A percentile compares a stretch with the other conserved stretches of the same genome.
Evolutionary conservation across 2,329 filamentous ascomycete genomes (phyloP).

Genomic region (Samsoniella hepiali): DNA sequence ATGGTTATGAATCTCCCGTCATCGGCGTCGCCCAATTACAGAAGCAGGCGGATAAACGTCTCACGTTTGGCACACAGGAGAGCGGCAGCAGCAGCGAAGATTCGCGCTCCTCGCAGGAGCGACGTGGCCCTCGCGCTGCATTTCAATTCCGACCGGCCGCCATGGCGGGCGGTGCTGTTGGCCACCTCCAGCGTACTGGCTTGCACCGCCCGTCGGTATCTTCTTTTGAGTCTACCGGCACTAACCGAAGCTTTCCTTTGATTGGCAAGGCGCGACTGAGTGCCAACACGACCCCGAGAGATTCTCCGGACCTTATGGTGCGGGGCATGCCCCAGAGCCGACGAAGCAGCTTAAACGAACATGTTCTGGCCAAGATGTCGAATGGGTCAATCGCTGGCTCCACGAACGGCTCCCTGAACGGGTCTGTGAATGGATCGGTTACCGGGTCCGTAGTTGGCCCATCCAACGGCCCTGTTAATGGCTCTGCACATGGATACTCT

Average conservation of each 20-base stretch:
- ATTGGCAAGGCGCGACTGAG: constrained; percentile 50
- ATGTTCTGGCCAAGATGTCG: constrained; percentile 4
- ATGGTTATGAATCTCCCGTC: constrained; percentile 14
- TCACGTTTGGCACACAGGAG: constrained; percentile 14
- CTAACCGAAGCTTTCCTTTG: constrained; percentile 60
- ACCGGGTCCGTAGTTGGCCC: background rate
- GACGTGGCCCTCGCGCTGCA: constrained; percentile 20
- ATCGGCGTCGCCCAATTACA: background rate
- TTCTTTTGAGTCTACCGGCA: constrained; percentile 56
- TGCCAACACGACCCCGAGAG: constrained; percentile 46
- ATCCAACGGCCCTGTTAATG: background rate
- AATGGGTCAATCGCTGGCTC: constrained; percentile 1
- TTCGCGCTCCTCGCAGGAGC: constrained; percentile 22
- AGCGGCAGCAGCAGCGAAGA: constrained; percentile 18
- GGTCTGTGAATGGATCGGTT: background rate
- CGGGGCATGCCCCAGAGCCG: constrained; percentile 1
- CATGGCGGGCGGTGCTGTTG: background rate
- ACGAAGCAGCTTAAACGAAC: constrained; percentile 15
- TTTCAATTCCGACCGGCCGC: constrained; percentile 9
- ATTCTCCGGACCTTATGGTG: constrained; percentile 49
- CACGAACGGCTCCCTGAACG: background rate
- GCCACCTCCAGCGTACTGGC: constrained; percentile 20
- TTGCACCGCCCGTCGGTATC: constrained; percentile 55
- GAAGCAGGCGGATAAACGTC: background rate
- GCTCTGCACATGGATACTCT: background rate